phyloP scores from a whole-genome alignment of 1,139 yeast genomes.

The Lodderomyces pseudojiufengensis region DNA sequence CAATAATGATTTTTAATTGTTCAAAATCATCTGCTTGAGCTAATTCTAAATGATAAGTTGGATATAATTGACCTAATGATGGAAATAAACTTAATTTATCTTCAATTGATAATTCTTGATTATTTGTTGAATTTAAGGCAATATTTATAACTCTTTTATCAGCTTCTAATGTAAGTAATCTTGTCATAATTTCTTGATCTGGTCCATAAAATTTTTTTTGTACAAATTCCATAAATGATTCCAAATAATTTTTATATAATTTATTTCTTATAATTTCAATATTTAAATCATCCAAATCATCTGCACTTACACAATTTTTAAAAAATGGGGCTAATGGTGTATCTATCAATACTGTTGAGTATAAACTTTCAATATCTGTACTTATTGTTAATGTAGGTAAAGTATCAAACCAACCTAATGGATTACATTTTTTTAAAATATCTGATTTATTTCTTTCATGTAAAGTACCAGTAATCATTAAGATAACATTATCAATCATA shows the following conservation, averaged over 20 bases:
- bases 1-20: constrained; percentile 70
- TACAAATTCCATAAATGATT: constrained; percentile 75
- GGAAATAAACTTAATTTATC: constrained; percentile 76
- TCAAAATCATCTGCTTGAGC: constrained; percentile 83
- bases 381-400: constrained; percentile 93
- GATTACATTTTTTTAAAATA: constrained; percentile 88
- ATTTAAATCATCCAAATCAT: constrained; percentile 86
- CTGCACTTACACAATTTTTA: constrained; percentile 86
- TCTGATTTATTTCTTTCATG: constrained; percentile 92
- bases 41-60: constrained; percentile 66
- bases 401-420: constrained; percentile 98
- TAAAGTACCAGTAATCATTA: constrained; percentile 94
- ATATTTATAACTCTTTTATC: constrained; percentile 96
- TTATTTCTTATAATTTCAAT: constrained; percentile 92
- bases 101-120: constrained; percentile 66
- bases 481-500: constrained; percentile 96
- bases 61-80: constrained; percentile 75
- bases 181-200: constrained; percentile 74
- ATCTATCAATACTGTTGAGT: constrained; percentile 91
- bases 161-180: constrained; percentile 84
- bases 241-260: constrained; percentile 87
- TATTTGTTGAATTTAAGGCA: constrained; percentile 79
- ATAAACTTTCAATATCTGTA: constrained; percentile 87
- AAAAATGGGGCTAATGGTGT: constrained; percentile 97
- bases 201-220: constrained; percentile 63